Evolutionary conservation across 257 asterid species (phyloP).

Genomic region (Prunella vulgaris): DNA sequence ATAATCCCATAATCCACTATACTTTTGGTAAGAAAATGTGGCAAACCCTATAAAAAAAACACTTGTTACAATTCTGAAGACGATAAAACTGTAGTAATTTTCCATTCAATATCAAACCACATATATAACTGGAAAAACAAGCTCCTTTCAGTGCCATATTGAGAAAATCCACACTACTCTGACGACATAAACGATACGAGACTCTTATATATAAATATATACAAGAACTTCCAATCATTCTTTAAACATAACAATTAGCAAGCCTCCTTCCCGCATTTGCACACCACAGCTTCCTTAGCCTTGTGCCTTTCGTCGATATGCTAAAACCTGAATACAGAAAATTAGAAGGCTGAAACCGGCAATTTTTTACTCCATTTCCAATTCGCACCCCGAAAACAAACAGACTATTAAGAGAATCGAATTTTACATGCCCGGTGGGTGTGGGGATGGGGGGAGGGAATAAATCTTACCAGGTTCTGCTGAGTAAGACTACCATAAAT

Average conservation of each 20-base stretch:
- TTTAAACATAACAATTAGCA: slow-evolving; percentile 8
- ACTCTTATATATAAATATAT: neutral
- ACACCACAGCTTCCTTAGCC: slow-evolving; percentile 18
- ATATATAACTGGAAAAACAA: neutral
- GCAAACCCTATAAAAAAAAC: neutral
- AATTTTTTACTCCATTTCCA: neutral
- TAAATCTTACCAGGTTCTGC: slow-evolving; percentile 60
- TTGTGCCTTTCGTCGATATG: slow-evolving; percentile 50
- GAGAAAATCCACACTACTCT: neutral
- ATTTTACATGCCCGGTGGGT: too few relatives aligned
- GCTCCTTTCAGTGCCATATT: neutral
- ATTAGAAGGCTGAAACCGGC: neutral
- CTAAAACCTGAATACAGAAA: slow-evolving; percentile 50
- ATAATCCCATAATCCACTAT: neutral
- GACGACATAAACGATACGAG: neutral
- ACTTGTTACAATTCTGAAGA: neutral
- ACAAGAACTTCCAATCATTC: slow-evolving; percentile 14
- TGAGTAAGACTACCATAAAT: slow-evolving; percentile 53
- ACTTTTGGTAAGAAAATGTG: neutral
- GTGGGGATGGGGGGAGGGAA: too few relatives aligned
- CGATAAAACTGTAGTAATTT: neutral
- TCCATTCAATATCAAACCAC: neutral
- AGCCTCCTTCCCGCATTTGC: slow-evolving; percentile 14
- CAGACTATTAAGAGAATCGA: neutral
- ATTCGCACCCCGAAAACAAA: neutral